Conservation (phyloP, 2,329 filamentous ascomycete genomes). For the Arthrobotrys iridis region DNA sequence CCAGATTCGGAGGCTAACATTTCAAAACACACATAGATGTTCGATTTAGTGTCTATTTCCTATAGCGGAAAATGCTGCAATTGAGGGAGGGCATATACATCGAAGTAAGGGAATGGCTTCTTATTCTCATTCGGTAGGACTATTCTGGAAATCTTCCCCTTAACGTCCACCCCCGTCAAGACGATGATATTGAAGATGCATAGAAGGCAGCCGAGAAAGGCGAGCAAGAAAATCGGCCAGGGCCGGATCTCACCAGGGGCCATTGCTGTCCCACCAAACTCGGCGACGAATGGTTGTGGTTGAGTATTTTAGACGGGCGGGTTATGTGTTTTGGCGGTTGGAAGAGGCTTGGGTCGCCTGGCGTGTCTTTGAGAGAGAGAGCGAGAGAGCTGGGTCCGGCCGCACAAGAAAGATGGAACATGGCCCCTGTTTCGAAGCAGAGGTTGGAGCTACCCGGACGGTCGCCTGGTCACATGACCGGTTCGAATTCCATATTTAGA, state of each 20-base stretch:
- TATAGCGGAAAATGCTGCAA: not conserved
- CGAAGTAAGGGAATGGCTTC: not conserved
- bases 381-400: not conserved
- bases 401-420: no score
- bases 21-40: not conserved
- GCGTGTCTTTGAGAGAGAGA: not conserved
- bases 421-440: no score
- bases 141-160: not conserved
- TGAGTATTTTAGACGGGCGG: not conserved
- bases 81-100: not conserved
- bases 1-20: not conserved
- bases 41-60: not conserved
- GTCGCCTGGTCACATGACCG: no score
- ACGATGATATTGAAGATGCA: constrained; percentile 12
- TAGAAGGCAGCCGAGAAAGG: not conserved
- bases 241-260: constrained; percentile 11
- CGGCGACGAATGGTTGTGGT: not conserved
- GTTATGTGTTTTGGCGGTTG: not conserved
- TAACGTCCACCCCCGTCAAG: constrained; percentile 20
- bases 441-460: no score
- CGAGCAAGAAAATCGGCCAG: constrained; percentile 23
- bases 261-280: constrained; percentile 18
- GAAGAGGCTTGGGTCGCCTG: not conserved
- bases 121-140: not conserved
- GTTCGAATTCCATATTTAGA: no score